Conservation (phyloP, 495 filamentous ascomycete genomes). For the Penicillium lividum region DNA sequence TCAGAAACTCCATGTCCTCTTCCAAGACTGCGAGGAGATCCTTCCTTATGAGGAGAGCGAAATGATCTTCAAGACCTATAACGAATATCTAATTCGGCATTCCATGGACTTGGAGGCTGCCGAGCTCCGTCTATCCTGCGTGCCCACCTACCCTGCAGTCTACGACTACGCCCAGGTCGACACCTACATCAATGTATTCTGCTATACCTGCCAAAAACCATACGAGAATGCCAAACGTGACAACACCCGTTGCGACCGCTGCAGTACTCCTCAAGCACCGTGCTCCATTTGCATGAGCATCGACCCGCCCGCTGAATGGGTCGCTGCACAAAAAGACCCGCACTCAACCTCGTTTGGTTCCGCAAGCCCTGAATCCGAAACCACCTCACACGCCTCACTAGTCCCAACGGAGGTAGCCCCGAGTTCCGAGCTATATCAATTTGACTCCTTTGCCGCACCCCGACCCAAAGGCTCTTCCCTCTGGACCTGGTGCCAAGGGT, state of each 20-base stretch:
- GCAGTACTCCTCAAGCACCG: slow-evolving; percentile 43
- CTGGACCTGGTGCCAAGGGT: slow-evolving; percentile 74
- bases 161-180: slow-evolving; percentile 58
- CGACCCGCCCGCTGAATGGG: slow-evolving; percentile 54
- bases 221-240: slow-evolving; percentile 46
- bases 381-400: slow-evolving; percentile 25
- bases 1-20: slow-evolving; percentile 44
- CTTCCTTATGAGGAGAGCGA: slow-evolving; percentile 46
- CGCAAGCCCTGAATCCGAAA: slow-evolving; percentile 20
- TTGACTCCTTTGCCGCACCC: slow-evolving; percentile 22
- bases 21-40: slow-evolving; percentile 43
- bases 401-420: slow-evolving; percentile 36
- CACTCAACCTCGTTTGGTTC: slow-evolving; percentile 20
- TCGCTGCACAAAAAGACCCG: slow-evolving; percentile 23
- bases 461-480: slow-evolving; percentile 39
- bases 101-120: slow-evolving; percentile 68
- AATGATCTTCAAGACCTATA: slow-evolving; percentile 63
- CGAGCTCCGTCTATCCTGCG: slow-evolving; percentile 66
- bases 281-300: slow-evolving; percentile 50
- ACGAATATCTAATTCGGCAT: slow-evolving; percentile 62
- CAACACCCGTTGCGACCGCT: slow-evolving; percentile 46
- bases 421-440: slow-evolving; percentile 23
- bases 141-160: slow-evolving; percentile 60
- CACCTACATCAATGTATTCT: slow-evolving; percentile 48
- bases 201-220: slow-evolving; percentile 47